A percentile compares a stretch with the other conserved stretches of the same genome.
phyloP scores from a whole-genome alignment of 805 yeast genomes.

The Maudiozyma bulderi region DNA sequence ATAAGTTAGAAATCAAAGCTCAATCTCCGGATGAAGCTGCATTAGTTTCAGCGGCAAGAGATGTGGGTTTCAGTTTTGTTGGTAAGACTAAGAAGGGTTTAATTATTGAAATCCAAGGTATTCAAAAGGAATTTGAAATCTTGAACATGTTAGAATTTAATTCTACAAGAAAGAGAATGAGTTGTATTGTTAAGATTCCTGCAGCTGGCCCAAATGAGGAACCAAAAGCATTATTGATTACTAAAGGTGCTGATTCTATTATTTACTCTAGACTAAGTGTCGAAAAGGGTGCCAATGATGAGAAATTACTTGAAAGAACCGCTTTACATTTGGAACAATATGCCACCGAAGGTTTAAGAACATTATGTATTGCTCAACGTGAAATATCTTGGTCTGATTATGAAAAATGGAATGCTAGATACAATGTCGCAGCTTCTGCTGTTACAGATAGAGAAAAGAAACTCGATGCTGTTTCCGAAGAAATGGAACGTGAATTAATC shows the following conservation, averaged over 20 bases:
- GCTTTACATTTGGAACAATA: conserved; percentile 67
- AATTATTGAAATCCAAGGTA: conserved; percentile 60
- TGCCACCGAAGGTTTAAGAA: conserved; percentile 78
- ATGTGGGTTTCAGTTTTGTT: conserved; percentile 59
- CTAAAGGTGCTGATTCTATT: conserved; percentile 81
- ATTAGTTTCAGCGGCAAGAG: conserved; percentile 70
- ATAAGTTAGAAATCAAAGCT: conserved; percentile 51
- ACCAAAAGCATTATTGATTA: conserved; percentile 54
- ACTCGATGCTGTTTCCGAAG: conserved; percentile 67
- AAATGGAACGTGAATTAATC: conserved; percentile 55
- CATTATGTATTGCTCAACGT: conserved; percentile 68
- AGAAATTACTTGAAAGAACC: conserved; percentile 45
- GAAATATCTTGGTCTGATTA: conserved; percentile 57
- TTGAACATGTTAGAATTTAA: conserved; percentile 68
- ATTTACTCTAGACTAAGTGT: conserved; percentile 56
- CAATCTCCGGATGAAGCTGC: conserved; percentile 88
- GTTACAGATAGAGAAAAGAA: conserved; percentile 55
- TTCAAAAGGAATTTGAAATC: conserved; percentile 58
- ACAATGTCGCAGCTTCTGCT: conserved; percentile 57
- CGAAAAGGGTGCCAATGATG: conserved; percentile 32
- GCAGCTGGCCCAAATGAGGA: conserved; percentile 35
- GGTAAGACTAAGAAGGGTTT: conserved; percentile 62
- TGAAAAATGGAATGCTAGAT: conserved; percentile 50
- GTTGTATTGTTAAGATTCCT: conserved; percentile 68
- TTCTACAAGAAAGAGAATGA: conserved; percentile 82